These are phyloP conservation scores for Helotiales sp. DNA, from an alignment of 2,329 filamentous ascomycete genomes.

Conservation along the genomic window DNA sequence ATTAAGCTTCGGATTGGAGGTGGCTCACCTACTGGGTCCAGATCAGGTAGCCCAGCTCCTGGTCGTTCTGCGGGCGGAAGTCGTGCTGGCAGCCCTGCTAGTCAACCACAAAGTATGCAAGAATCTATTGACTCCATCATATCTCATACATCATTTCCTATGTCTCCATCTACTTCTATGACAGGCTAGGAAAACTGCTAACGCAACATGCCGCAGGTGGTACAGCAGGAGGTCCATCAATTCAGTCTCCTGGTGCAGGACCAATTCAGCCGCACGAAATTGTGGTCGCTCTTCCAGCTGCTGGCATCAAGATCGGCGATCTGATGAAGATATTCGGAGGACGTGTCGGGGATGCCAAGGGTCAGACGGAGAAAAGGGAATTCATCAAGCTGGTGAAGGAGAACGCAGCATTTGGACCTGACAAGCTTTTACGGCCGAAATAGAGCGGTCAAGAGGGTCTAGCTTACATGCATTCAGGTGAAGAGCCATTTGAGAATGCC, in stretches of 20 bases:
- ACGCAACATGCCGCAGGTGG: neutral
- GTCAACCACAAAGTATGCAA: slow-evolving; percentile 12
- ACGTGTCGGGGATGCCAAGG: slow-evolving; percentile 51
- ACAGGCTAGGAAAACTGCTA: neutral
- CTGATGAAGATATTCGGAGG: slow-evolving; percentile 55
- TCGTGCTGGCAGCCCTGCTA: slow-evolving; percentile 34
- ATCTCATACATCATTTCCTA: neutral
- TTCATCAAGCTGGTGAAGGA: slow-evolving; percentile 62
- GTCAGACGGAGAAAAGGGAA: slow-evolving; percentile 52
- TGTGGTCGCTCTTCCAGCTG: slow-evolving; percentile 50
- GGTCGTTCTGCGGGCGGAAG: slow-evolving; percentile 27
- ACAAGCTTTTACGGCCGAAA: slow-evolving; percentile 49
- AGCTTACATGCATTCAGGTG: neutral
- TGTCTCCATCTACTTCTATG: neutral
- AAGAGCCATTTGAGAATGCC: neutral
- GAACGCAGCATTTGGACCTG: slow-evolving; percentile 51
- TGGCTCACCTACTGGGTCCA: slow-evolving; percentile 53
- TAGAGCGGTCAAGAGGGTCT: slow-evolving; percentile 1
- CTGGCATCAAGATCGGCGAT: slow-evolving; percentile 54
- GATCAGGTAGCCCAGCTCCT: slow-evolving; percentile 58
- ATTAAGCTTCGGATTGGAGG: slow-evolving; percentile 52
- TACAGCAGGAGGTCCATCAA: neutral
- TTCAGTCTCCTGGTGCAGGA: slow-evolving; percentile 20
- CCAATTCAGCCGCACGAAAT: slow-evolving; percentile 54
- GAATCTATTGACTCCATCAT: neutral